Conservation (phyloP, 495 filamentous ascomycete species). For the Hypoxylon lenormandii region DNA sequence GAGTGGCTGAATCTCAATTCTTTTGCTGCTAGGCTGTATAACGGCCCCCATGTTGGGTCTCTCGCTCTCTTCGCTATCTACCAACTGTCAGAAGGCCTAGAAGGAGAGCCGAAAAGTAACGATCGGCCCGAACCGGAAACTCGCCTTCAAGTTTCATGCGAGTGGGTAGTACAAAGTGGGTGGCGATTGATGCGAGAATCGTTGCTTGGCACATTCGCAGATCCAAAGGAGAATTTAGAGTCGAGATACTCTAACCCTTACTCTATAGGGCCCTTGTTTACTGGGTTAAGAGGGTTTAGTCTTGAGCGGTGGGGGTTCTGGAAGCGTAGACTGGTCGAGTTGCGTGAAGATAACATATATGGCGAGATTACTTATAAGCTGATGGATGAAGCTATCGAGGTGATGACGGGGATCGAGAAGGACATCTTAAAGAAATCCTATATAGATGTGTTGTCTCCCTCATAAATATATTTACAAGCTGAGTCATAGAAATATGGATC, state of each 20-base stretch:
- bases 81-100: conserved; percentile 4
- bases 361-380: not conserved
- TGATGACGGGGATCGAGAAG: not conserved
- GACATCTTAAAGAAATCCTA: not conserved
- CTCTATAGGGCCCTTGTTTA: conserved; percentile 4
- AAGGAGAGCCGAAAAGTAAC: conserved; percentile 3
- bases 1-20: conserved; percentile 9
- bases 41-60: conserved; percentile 1
- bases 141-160: conserved; percentile 3
- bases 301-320: conserved; percentile 4
- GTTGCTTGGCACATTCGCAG: not conserved
- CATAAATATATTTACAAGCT: not conserved
- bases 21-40: conserved; percentile 1
- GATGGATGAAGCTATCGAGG: not conserved
- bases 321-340: conserved; percentile 4
- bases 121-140: conserved; percentile 1
- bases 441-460: not conserved
- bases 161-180: conserved; percentile 3
- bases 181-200: conserved; percentile 3
- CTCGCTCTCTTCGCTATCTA: conserved; percentile 1
- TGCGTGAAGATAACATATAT: not conserved
- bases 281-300: conserved; percentile 1
- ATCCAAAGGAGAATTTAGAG: not conserved
- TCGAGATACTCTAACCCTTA: not conserved
- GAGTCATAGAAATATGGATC: not conserved